phyloP scores from a whole-genome alignment of 108 stramenopile species.

The Aurantiochytrium sp. region DNA sequence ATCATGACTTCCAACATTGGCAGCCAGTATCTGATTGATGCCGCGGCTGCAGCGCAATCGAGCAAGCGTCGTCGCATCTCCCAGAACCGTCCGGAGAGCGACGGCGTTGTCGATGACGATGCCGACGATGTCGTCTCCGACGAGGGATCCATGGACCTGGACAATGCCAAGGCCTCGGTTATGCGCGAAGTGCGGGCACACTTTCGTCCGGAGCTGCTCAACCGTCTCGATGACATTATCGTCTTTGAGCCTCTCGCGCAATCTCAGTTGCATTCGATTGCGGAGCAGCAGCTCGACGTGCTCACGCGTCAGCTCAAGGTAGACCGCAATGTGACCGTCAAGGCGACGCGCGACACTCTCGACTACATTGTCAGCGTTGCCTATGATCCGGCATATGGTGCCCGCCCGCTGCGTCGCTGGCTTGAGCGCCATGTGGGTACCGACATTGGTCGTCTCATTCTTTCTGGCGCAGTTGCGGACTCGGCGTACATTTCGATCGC shows the following conservation, averaged over 20 bases:
- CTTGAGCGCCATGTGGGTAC: slow-evolving; percentile 57
- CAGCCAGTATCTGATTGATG: slow-evolving; percentile 61
- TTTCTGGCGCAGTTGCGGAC: background rate
- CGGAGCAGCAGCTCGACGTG: slow-evolving; percentile 43
- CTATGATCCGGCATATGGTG: slow-evolving; percentile 53
- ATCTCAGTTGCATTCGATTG: slow-evolving; percentile 69
- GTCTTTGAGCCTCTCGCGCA: slow-evolving; percentile 80
- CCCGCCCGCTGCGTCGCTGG: slow-evolving; percentile 49
- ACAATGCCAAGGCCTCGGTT: slow-evolving; percentile 51
- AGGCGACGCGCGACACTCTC: slow-evolving; percentile 40
- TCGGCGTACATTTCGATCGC: background rate
- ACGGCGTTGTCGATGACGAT: slow-evolving; percentile 18
- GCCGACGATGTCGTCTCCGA: background rate
- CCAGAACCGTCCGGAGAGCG: background rate
- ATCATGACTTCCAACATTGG: slow-evolving; percentile 91
- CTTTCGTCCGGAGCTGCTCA: slow-evolving; percentile 95
- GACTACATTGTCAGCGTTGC: slow-evolving; percentile 41
- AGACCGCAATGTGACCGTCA: slow-evolving; percentile 40
- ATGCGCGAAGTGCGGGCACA: slow-evolving; percentile 64
- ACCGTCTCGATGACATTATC: slow-evolving; percentile 89
- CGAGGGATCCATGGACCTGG: background rate
- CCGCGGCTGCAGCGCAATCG: background rate
- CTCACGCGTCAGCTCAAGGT: slow-evolving; percentile 26
- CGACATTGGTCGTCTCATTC: slow-evolving; percentile 34
- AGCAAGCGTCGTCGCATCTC: background rate